Percentiles rank a stretch among this genome's conserved stretches.
phyloP scores from a whole-genome alignment of 805 yeast genomes.

The Candida nitratophila region DNA sequence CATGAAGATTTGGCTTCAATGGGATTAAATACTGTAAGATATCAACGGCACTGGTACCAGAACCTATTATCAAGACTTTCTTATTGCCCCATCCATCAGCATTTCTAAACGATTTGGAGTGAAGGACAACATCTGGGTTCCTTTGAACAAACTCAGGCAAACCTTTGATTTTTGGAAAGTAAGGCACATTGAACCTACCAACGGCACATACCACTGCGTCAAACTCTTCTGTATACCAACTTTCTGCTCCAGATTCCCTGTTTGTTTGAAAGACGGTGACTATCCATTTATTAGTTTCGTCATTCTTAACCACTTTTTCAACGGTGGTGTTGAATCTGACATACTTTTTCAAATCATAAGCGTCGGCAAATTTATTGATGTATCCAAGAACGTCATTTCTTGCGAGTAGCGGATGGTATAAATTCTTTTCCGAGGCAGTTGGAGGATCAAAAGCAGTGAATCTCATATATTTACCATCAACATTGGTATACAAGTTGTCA shows the following conservation, averaged over 20 bases:
- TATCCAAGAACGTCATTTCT: conserved; percentile 2
- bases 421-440: conserved; percentile 2
- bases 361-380: conserved; percentile 15
- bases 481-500: conserved; percentile 33
- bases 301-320: conserved; percentile 21
- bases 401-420: too few relatives aligned
- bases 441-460: conserved; percentile 28
- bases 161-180: conserved; percentile 26
- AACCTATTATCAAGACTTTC: conserved; percentile 22
- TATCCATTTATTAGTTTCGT: conserved; percentile 25
- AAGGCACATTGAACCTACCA: conserved; percentile 36
- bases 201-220: conserved; percentile 35
- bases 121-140: conserved; percentile 24
- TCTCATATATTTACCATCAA: conserved; percentile 31
- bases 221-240: conserved; percentile 34
- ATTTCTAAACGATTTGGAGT: conserved; percentile 23
- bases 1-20: conserved; percentile 13
- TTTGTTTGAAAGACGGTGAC: conserved; percentile 16
- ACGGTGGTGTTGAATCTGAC: conserved; percentile 29
- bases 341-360: conserved; percentile 21
- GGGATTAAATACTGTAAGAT: conserved; percentile 34
- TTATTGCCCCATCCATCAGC: conserved; percentile 21
- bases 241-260: conserved; percentile 10
- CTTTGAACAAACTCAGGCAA: conserved; percentile 1
- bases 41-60: conserved; percentile 66